A percentile compares a stretch with the other conserved stretches of the same genome.
Evolutionary conservation across 345 rosid species (phyloP).

Genomic region (Brassica nigra): DNA sequence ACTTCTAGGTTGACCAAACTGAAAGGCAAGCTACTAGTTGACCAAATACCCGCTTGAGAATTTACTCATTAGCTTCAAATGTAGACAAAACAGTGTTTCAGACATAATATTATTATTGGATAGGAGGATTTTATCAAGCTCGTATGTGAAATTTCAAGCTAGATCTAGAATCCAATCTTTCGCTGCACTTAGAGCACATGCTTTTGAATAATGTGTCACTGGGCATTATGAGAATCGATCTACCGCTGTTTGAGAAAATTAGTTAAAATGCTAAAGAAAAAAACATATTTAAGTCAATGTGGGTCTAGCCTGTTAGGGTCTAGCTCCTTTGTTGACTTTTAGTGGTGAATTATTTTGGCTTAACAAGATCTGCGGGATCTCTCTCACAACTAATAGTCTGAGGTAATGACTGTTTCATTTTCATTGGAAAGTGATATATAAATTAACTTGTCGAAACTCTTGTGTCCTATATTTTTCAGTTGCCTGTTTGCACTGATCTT

Average conservation of each 20-base stretch:
- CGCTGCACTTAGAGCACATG: neutral
- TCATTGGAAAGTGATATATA: neutral
- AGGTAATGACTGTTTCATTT: neutral
- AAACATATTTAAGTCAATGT: neutral
- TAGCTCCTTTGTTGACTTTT: slow-evolving; percentile 11
- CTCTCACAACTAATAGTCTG: neutral
- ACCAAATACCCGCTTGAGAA: neutral
- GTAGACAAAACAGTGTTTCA: neutral
- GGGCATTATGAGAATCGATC: neutral
- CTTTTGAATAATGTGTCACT: neutral
- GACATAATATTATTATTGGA: neutral
- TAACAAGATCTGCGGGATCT: neutral
- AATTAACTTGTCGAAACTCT: neutral
- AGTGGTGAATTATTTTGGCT: neutral
- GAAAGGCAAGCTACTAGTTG: neutral
- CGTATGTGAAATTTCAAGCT: neutral
- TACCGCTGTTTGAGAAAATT: neutral
- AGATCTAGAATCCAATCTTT: neutral
- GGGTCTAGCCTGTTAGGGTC: too few relatives aligned
- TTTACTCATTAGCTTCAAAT: neutral
- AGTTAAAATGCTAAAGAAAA: neutral
- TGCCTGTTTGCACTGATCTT: neutral
- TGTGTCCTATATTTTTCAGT: neutral
- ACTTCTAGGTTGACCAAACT: neutral
- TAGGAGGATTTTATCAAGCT: neutral